Evolutionary conservation across 2,329 filamentous ascomycete species (phyloP).

Genomic region (Didymosphaeria variabile): DNA sequence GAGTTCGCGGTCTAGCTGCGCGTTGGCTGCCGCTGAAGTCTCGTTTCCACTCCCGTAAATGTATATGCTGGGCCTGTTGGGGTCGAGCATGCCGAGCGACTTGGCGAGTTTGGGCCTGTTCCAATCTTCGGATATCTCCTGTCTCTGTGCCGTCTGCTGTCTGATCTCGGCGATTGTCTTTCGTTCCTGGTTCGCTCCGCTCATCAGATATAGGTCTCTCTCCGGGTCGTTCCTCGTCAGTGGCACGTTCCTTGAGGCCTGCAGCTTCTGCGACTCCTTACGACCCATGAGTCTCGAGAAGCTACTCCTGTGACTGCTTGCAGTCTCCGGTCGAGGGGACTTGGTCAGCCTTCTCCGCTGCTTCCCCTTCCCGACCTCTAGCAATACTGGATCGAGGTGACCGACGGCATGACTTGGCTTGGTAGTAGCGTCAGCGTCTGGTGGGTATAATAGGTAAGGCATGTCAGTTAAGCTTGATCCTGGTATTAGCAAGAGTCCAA

Average conservation of each 20-base stretch:
- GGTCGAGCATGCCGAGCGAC: not conserved
- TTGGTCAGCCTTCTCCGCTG: not conserved
- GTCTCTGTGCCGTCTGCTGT: conserved; percentile 1
- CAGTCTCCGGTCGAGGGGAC: not conserved
- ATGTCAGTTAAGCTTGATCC: conserved; percentile 7
- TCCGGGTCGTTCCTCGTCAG: too few species aligned
- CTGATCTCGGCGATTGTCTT: not conserved
- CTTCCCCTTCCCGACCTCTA: not conserved
- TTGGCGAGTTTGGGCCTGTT: not conserved
- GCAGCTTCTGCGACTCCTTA: not conserved
- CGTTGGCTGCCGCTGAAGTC: not conserved
- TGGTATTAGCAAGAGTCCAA: not conserved
- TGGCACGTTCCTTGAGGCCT: not conserved
- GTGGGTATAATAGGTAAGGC: conserved; percentile 16
- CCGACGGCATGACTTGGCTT: conserved; percentile 8
- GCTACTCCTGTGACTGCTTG: not conserved
- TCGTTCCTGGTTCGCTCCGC: conserved; percentile 1
- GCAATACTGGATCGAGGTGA: not conserved
- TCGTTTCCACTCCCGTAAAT: not conserved
- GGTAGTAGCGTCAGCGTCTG: not conserved
- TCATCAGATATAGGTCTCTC: not conserved
- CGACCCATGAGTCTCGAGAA: not conserved
- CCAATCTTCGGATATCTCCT: not conserved
- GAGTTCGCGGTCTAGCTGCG: not conserved
- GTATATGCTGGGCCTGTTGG: not conserved